These are phyloP conservation scores for Drechslera avenae DNA, from an alignment of 2,329 filamentous ascomycete species.

Conservation along the genomic window DNA sequence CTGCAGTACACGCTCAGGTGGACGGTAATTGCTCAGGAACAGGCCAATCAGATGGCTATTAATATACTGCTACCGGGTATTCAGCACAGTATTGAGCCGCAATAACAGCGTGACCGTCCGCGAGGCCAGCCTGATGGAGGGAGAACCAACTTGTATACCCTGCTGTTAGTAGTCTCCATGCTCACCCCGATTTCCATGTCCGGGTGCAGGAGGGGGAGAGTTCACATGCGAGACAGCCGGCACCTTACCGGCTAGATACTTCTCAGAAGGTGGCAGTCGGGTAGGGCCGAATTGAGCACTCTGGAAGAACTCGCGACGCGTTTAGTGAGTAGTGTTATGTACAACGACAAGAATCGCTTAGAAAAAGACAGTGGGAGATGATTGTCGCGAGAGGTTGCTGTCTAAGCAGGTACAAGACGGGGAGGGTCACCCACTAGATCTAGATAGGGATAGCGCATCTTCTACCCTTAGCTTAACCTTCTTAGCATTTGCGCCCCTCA, in stretches of 20 bases:
- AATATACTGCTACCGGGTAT: slow-evolving; percentile 19
- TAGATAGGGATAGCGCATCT: too few relatives aligned
- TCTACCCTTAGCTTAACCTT: too few relatives aligned
- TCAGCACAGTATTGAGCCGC: slow-evolving; percentile 28
- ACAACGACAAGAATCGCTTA: too few relatives aligned
- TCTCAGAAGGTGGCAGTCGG: not conserved
- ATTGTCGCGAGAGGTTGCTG: too few relatives aligned
- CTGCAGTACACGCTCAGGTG: slow-evolving; percentile 14
- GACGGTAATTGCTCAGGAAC: slow-evolving; percentile 6
- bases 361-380: not conserved
- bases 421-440: too few relatives aligned
- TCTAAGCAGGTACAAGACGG: too few relatives aligned
- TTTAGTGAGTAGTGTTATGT: too few relatives aligned
- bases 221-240: not conserved
- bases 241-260: too few relatives aligned
- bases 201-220: not conserved
- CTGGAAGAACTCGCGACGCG: too few relatives aligned
- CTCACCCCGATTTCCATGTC: not conserved
- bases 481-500: too few relatives aligned
- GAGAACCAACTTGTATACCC: not conserved
- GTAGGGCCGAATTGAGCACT: not conserved
- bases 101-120: slow-evolving; percentile 12
- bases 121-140: not conserved
- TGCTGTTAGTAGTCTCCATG: not conserved
- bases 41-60: slow-evolving; percentile 16